A percentile compares a stretch with the other conserved stretches of the same genome.
Evolutionary conservation across 2,329 filamentous ascomycete genomes (phyloP).

Genomic region (Conoideocrella luteorostrata): DNA sequence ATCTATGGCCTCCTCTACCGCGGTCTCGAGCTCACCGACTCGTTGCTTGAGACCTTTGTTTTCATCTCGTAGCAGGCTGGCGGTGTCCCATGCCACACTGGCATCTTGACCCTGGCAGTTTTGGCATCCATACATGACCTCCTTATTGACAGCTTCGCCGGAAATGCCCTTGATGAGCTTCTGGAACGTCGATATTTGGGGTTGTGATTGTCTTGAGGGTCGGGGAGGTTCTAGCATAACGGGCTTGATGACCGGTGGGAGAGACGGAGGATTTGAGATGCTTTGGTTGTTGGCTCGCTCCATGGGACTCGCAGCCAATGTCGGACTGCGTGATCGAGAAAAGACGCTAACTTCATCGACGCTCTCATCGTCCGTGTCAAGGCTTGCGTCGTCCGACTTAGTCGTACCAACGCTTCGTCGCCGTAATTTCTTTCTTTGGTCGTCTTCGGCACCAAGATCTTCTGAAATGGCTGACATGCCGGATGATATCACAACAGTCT

Average conservation of each 20-base stretch:
- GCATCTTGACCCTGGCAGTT: constrained; percentile 55
- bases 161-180: constrained; percentile 38
- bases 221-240: constrained; percentile 19
- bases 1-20: constrained; percentile 55
- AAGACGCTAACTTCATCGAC: constrained; percentile 51
- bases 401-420: constrained; percentile 37
- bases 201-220: constrained; percentile 29
- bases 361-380: constrained; percentile 48
- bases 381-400: constrained; percentile 34
- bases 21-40: constrained; percentile 52
- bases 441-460: constrained; percentile 48
- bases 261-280: background rate
- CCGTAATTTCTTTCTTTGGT: constrained; percentile 36
- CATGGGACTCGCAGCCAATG: constrained; percentile 29
- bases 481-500: constrained; percentile 22
- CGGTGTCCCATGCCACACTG: constrained; percentile 59
- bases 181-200: constrained; percentile 30
- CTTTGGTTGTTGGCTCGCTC: background rate
- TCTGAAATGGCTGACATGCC: constrained; percentile 41
- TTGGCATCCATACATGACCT: constrained; percentile 31
- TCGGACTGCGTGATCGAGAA: constrained; percentile 53
- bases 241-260: constrained; percentile 17
- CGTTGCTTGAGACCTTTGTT: constrained; percentile 55
- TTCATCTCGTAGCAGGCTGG: constrained; percentile 54
- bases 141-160: constrained; percentile 24